These are phyloP conservation scores for Nannizzia gypsea DNA, from an alignment of 2,329 filamentous ascomycete species.

Conservation along the genomic window DNA sequence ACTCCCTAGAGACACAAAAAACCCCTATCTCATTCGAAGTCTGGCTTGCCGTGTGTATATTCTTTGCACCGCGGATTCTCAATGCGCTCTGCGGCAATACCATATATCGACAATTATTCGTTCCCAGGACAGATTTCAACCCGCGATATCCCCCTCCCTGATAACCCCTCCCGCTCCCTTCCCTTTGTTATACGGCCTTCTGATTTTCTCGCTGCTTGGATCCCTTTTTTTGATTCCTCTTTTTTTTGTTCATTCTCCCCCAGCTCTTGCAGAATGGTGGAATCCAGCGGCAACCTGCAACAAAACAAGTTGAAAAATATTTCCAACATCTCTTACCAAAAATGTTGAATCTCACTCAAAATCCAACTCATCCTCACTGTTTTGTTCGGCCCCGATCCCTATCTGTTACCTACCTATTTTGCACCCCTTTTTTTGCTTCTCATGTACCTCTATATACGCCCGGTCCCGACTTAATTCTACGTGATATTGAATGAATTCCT, in stretches of 20 bases:
- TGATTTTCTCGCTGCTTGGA: neutral
- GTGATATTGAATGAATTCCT: conserved; percentile 3
- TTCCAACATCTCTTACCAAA: neutral
- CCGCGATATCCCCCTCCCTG: neutral
- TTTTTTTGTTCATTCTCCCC: neutral
- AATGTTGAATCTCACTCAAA: neutral
- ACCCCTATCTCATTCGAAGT: neutral
- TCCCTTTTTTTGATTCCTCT: neutral
- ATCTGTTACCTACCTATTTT: neutral
- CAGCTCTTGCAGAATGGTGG: neutral
- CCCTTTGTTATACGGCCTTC: neutral
- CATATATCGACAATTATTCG: neutral
- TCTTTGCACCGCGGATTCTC: neutral
- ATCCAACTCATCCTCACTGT: neutral
- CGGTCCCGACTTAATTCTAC: conserved; percentile 4
- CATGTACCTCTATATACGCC: neutral
- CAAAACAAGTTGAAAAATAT: neutral
- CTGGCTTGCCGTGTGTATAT: neutral
- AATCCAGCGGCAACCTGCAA: neutral
- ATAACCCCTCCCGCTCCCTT: neutral
- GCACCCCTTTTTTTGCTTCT: neutral
- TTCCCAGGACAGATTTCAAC: neutral
- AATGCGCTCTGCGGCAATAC: neutral
- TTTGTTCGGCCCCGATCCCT: neutral
- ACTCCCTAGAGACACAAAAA: neutral